Evolutionary conservation across 805 yeast genomes (phyloP), one percentile per base, ranked within the genome.

Genomic region (Starmerella sp.): DNA sequence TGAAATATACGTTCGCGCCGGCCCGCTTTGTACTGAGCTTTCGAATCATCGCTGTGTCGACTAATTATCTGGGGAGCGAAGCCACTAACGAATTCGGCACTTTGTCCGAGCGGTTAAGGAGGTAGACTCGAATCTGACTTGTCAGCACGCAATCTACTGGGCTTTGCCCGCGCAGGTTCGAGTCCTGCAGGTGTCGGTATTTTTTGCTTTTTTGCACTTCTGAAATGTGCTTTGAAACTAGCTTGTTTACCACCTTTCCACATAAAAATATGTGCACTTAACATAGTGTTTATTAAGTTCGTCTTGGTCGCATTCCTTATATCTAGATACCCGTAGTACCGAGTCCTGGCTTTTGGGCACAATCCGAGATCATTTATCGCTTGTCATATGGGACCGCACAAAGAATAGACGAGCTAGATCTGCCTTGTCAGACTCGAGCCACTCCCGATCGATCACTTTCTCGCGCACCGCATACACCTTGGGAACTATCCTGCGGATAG

Each of bases 401-500:
- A 22, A 22, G 3, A 2, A 22, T 22, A 73, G 58, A 13, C 69
- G 57, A n/a, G 76, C 80, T 63, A 82, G 60, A 51, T 77, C 75
- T 28, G 82, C 80, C 66, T 77, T 81, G 8, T 86, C 87, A n/a
- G 76, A 71, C 56, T 78, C 80, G 42, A 83, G 67, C 95, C 95
- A 86, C 55, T 73, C 72, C 29, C 84, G 86, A 64, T 86, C 91
- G 15, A 89, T 77, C 48, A 89, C 76, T 61, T 77, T 75, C 34
- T 80, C 82, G 63, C 78, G 79, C 58, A 84, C 87, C 58, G 86
- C 89, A 65, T 79, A 83, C 70, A 93, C 73, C 43, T 82, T 82
- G 68, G 86, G 86, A 67, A 88, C 93, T 44, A 93, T 83, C 1
- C 96, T 86, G 69, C 91, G 88, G 63, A 91, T 90, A 1, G 98